These are phyloP conservation scores for Syzygium aromaticum DNA, from an alignment of 345 rosid genomes.

Conservation along the genomic window DNA sequence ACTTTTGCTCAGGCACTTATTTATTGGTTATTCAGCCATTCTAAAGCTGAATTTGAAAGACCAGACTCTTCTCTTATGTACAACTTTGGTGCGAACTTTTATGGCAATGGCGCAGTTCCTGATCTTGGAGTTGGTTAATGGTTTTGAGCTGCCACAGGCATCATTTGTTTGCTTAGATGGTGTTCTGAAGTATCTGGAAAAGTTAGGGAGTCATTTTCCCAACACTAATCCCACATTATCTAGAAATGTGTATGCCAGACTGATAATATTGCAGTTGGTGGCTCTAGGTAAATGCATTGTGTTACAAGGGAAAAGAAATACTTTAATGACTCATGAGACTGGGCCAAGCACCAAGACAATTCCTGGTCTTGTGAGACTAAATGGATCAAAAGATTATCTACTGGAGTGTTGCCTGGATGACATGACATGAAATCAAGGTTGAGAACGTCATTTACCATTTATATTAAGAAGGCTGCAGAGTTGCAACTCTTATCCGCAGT, in stretches of 20 bases:
- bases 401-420: slow-evolving; percentile 41
- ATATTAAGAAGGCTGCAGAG: slow-evolving; percentile 52
- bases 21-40: slow-evolving; percentile 61
- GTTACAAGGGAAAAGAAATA: slow-evolving; percentile 70
- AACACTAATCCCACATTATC: slow-evolving; percentile 26
- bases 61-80: slow-evolving; percentile 18
- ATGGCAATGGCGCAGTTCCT: slow-evolving; percentile 39
- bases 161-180: slow-evolving; percentile 82
- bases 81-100: slow-evolving; percentile 34
- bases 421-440: slow-evolving; percentile 51
- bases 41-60: slow-evolving; percentile 53
- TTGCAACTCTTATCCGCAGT: slow-evolving; percentile 56
- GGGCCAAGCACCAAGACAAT: slow-evolving; percentile 46
- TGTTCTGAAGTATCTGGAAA: slow-evolving; percentile 64
- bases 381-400: slow-evolving; percentile 24
- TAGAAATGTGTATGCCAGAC: slow-evolving; percentile 33
- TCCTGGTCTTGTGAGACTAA: slow-evolving; percentile 17
- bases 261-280: slow-evolving; percentile 60
- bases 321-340: slow-evolving; percentile 62
- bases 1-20: slow-evolving; percentile 58
- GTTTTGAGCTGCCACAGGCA: slow-evolving; percentile 29
- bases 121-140: slow-evolving; percentile 47
- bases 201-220: slow-evolving; percentile 53
- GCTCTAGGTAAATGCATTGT: slow-evolving; percentile 79
- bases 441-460: slow-evolving; percentile 58